Percentiles rank a stretch among this genome's conserved stretches.
phyloP scores from a whole-genome alignment of 1,284 basidiomycete genomes.

The Schizopora paradoxa region DNA sequence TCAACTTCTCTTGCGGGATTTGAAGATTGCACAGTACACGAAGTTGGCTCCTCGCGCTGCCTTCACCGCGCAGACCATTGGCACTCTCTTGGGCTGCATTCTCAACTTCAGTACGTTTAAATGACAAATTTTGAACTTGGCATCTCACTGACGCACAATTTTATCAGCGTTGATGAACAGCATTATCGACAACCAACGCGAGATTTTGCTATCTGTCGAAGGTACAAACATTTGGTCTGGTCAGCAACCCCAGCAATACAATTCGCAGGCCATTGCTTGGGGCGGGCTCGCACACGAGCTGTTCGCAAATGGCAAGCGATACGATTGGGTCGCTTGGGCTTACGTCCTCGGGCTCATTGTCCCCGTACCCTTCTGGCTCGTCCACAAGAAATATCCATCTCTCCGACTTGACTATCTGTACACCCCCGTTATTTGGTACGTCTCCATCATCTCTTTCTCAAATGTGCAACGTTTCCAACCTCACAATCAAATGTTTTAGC shows the following conservation, averaged over 20 bases:
- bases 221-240: constrained; percentile 26
- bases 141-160: constrained; percentile 15
- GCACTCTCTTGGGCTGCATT: constrained; percentile 15
- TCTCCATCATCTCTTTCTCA: not conserved
- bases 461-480: not conserved
- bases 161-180: constrained; percentile 26
- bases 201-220: constrained; percentile 22
- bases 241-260: constrained; percentile 26
- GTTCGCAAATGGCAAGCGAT: constrained; percentile 20
- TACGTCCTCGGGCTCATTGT: constrained; percentile 24
- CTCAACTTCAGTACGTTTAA: constrained; percentile 12
- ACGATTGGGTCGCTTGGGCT: constrained; percentile 20
- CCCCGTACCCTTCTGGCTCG: constrained; percentile 26
- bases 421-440: constrained; percentile 13
- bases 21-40: constrained; percentile 34
- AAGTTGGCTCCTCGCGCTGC: constrained; percentile 26
- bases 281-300: constrained; percentile 24
- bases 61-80: constrained; percentile 24
- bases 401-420: constrained; percentile 8
- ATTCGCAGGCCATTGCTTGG: constrained; percentile 26
- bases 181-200: constrained; percentile 22
- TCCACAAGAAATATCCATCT: constrained; percentile 22
- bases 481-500: too few species aligned
- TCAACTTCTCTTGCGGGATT: constrained; percentile 40
- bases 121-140: not conserved